These are phyloP conservation scores for Oryza glaberrima DNA, from an alignment of 176 grass and related monocot species.

Conservation along the genomic window DNA sequence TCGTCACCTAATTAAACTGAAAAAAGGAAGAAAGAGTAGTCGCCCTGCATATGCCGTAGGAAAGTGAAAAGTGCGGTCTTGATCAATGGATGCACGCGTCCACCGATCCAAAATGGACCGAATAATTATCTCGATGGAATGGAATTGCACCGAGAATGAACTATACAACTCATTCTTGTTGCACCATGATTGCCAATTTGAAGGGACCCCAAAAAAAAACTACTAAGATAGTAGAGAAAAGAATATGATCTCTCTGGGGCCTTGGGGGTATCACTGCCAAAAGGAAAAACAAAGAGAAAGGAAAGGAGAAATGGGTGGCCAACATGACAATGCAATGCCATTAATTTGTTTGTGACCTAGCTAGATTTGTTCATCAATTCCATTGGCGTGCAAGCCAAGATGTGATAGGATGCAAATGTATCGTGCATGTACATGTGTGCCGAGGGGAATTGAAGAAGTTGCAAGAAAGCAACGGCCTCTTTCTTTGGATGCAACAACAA, in stretches of 20 bases:
- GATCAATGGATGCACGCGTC: constrained; percentile 2
- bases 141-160: not conserved
- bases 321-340: constrained; percentile 24
- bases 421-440: constrained; percentile 4
- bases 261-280: not conserved
- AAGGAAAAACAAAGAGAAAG: not conserved
- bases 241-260: not conserved
- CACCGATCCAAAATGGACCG: not conserved
- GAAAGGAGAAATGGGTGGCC: constrained; percentile 16
- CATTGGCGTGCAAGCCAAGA: constrained; percentile 45
- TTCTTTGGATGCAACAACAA: constrained; percentile 1
- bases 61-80: not conserved
- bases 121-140: constrained; percentile 27
- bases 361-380: constrained; percentile 21
- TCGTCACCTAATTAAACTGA: not conserved
- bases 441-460: not conserved
- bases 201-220: not conserved
- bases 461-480: constrained; percentile 30
- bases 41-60: not conserved
- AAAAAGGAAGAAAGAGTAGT: not conserved
- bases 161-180: constrained; percentile 20
- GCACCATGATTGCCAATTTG: not conserved
- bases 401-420: constrained; percentile 6
- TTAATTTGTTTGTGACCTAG: constrained; percentile 13
- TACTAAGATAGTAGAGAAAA: not conserved